Base-by-base conservation (phyloP, 73 alveolate species). In the Symbiodinium natans region DNA sequence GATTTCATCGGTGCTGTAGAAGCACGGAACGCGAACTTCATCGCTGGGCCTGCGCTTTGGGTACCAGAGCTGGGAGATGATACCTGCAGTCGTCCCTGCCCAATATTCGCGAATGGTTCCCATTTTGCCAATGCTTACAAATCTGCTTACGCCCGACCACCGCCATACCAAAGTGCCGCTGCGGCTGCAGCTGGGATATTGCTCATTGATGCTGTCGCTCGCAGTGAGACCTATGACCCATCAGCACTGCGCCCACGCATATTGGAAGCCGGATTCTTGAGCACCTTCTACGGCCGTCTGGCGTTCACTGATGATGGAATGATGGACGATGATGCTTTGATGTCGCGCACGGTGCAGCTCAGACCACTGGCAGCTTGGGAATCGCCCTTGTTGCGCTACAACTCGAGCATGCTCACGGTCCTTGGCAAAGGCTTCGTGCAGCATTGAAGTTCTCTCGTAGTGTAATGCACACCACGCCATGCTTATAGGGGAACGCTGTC, bases 111-210 rank as follows among this genome's bases (percentile, higher is more conserved):
- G 2, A 74, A 74, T 29, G 84, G 84, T 7, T 74, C 84, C 43
- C 84, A 74, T 7, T 74, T 74, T 29, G 29, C 84, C 43, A 34
- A 29, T 23, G 31, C 31, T 1, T 74, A 74, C 42, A 15, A 41
- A 29, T 0, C 25, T 23, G 29, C 42, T 21, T 74, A 33, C 84
- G 84, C 43, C 25, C 43, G 84, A 3, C 33, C 40, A 29, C 84
- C 84, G 41, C 43, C 84, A 9, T 74, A 74, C 42, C 84, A 74
- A 33, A 33, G 43, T 34, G 84, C 84, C 13, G 84, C 84, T 34
- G 84, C 84, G 25, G 84, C 84, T n/a, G 84, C 84, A 34, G 84
- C 84, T n/a, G 84, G 84, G 42, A 34, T 74, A 33, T 29, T 74
- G 43, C 27, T 74, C 43, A 23, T 74, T 29, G 42, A 74, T 74